Conservation (phyloP, 768 basidiomycete genomes). For the Cyclocybe aegerita region DNA sequence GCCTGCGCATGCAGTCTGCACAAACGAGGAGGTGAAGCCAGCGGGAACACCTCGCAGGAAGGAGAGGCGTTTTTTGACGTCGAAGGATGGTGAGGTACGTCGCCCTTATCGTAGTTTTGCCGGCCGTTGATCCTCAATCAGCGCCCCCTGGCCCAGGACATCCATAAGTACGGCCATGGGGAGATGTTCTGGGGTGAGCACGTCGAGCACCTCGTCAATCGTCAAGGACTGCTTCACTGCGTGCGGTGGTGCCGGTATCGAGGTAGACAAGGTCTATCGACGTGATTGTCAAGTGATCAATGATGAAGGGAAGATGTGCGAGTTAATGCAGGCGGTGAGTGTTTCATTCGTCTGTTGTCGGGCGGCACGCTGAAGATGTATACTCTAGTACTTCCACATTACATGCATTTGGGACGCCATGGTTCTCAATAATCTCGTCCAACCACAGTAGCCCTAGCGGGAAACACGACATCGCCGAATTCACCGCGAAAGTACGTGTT, state of each 20-base stretch:
- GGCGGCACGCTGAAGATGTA: not conserved
- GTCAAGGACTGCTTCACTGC: slow-evolving; percentile 87
- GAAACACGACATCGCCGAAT: slow-evolving; percentile 88
- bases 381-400: slow-evolving; percentile 89
- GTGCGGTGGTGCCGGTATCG: slow-evolving; percentile 91
- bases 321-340: slow-evolving; percentile 94
- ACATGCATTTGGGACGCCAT: slow-evolving; percentile 91
- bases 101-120: no score
- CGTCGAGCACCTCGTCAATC: slow-evolving; percentile 83
- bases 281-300: slow-evolving; percentile 95
- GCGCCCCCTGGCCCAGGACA: slow-evolving; percentile 67
- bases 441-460: slow-evolving; percentile 79
- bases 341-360: not conserved
- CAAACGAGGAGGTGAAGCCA: slow-evolving; percentile 24
- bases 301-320: slow-evolving; percentile 99
- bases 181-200: slow-evolving; percentile 92
- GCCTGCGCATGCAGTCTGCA: no score
- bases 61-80: slow-evolving; percentile 68
- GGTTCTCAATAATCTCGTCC: slow-evolving; percentile 89
- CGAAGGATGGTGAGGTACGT: slow-evolving; percentile 93
- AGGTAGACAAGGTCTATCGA: slow-evolving; percentile 98
- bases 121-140: slow-evolving; percentile 9
- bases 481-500: slow-evolving; percentile 76
- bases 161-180: slow-evolving; percentile 88
- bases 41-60: slow-evolving; percentile 48